These are phyloP conservation scores for Sistotremastrum niveocremeum DNA, from an alignment of 768 basidiomycete species.

Conservation along the genomic window DNA sequence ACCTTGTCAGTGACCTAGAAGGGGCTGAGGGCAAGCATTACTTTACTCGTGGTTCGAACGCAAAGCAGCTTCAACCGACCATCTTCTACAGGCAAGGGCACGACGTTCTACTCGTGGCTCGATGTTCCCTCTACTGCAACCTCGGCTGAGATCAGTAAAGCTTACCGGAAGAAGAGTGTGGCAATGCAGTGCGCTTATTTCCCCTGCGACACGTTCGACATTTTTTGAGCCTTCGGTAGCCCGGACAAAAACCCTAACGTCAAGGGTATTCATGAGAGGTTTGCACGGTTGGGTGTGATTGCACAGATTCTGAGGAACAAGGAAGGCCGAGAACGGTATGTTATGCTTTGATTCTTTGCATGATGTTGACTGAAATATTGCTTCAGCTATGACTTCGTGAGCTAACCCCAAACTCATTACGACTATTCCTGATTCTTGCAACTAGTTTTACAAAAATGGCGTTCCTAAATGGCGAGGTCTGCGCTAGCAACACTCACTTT, in stretches of 20 bases:
- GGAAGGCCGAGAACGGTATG: slow-evolving; percentile 66
- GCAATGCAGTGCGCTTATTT: slow-evolving; percentile 61
- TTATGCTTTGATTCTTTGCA: slow-evolving; percentile 7
- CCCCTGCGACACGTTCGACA: not conserved
- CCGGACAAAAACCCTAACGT: slow-evolving; percentile 92
- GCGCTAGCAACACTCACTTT: not conserved
- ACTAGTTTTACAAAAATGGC: slow-evolving; percentile 86
- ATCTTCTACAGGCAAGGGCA: slow-evolving; percentile 50
- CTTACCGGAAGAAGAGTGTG: slow-evolving; percentile 86
- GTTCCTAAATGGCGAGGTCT: slow-evolving; percentile 85
- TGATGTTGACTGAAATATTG: slow-evolving; percentile 5
- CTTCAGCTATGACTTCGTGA: slow-evolving; percentile 58
- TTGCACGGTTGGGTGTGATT: slow-evolving; percentile 83
- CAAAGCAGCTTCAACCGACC: not conserved
- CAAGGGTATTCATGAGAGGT: slow-evolving; percentile 74
- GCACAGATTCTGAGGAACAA: slow-evolving; percentile 63
- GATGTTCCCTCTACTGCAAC: slow-evolving; percentile 65
- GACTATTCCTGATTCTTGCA: too few relatives aligned
- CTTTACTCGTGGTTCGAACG: not conserved
- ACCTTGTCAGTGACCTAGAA: slow-evolving; percentile 74
- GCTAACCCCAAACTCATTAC: not conserved
- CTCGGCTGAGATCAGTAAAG: slow-evolving; percentile 67
- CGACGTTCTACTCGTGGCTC: slow-evolving; percentile 93
- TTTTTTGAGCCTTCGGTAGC: slow-evolving; percentile 24
- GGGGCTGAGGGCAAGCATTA: slow-evolving; percentile 51